Base-by-base conservation (phyloP, 768 basidiomycete species). In the Cystobasidium tubakii region DNA sequence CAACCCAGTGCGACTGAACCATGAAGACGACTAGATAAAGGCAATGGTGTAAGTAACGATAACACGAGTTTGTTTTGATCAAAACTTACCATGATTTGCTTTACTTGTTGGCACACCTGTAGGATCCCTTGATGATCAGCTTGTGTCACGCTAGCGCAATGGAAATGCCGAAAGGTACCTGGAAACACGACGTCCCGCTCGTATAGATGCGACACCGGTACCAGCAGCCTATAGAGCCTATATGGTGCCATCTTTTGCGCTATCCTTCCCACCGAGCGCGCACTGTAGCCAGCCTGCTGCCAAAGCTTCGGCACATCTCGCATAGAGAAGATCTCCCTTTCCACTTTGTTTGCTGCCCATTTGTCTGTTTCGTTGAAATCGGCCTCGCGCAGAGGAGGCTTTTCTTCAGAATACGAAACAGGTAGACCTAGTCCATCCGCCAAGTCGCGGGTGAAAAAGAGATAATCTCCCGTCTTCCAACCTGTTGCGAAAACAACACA, bases 401-500 rank as follows among this genome's bases (percentile, higher is more conserved):
- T 53, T 4, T 39, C 57, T 23, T 64, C 54, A 13, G 46, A 10
- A 62, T 64, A 62, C 36, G 36, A 15, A 27, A 62, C 29, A 2
- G 71, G 71, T 15, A 73, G 36, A 19, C 71, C 71, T 29, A 73
- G 43, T 7, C 62, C 66, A 21, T 76, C 55, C 25, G 33, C 31
- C 39, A 39, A 53, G 7, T 66, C 31, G 10, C 46, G 19, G 13
- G 33, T 50, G 60, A 76, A 76, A 74, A 76, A 76, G 7, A 65
- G 65, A 42, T 74, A 74, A 25, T 66, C 53, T 25, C 75, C 75
- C 12, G 75, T 76, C 36, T 25, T 27, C 75, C 75, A 76, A 1
- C 75, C 75, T 21, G 75, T 67, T 7, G 62, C 75, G 66, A 74
- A 76, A 27, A 76, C 70, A 25, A 74, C 63, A n/a, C 64, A 55